phyloP scores from a whole-genome alignment of 2,329 filamentous ascomycete species.

The Ophiostoma quercus region DNA sequence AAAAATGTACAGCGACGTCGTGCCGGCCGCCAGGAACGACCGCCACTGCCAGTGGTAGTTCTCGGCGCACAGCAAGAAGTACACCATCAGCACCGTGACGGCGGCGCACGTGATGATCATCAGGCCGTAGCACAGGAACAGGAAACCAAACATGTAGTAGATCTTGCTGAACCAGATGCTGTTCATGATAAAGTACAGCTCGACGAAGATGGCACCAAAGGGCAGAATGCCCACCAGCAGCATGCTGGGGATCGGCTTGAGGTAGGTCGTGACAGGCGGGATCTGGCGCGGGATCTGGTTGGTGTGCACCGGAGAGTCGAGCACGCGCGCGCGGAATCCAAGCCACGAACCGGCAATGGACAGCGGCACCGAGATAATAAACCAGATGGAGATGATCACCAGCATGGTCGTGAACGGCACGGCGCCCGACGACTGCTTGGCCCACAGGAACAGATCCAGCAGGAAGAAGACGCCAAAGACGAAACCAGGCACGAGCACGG shows the following conservation, averaged over 20 bases:
- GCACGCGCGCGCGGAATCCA: slow-evolving; percentile 69
- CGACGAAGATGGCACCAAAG: slow-evolving; percentile 95
- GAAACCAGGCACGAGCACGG: slow-evolving; percentile 74
- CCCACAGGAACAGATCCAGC: slow-evolving; percentile 94
- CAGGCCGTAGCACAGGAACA: slow-evolving; percentile 94
- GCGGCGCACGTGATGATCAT: slow-evolving; percentile 95
- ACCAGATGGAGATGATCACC: slow-evolving; percentile 90
- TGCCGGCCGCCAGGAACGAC: slow-evolving; percentile 84
- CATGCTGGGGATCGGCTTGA: slow-evolving; percentile 83
- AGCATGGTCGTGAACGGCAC: slow-evolving; percentile 98
- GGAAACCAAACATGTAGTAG: slow-evolving; percentile 99
- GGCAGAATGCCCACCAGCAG: slow-evolving; percentile 86
- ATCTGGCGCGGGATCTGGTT: slow-evolving; percentile 99
- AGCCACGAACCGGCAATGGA: slow-evolving; percentile 89
- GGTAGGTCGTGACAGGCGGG: slow-evolving; percentile 70
- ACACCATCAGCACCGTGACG: slow-evolving; percentile 89
- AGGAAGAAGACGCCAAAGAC: slow-evolving; percentile 89
- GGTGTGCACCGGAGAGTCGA: slow-evolving; percentile 79
- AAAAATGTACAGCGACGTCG: slow-evolving; percentile 88
- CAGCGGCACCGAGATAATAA: slow-evolving; percentile 88
- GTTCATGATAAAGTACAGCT: slow-evolving; percentile 99
- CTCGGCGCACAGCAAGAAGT: slow-evolving; percentile 91
- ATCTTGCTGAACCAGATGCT: slow-evolving; percentile 98
- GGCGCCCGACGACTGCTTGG: slow-evolving; percentile 82
- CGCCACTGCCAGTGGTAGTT: slow-evolving; percentile 99